phyloP scores from a whole-genome alignment of 2,329 filamentous ascomycete species.

The Diatrype stigma region DNA sequence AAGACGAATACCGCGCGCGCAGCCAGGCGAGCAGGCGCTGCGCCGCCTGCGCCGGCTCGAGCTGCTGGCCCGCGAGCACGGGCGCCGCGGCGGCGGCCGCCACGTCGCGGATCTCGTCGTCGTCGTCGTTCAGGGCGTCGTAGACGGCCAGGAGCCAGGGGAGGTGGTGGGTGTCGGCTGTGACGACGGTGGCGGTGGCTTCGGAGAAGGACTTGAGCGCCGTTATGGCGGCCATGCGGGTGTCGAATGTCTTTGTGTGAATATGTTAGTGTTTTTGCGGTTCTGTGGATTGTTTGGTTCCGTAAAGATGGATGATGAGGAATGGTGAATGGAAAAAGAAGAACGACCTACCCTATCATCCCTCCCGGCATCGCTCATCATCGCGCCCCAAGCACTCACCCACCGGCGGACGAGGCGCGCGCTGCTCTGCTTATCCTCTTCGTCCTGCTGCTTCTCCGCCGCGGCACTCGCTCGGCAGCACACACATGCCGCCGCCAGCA shows the following conservation, averaged over 20 bases:
- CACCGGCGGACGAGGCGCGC: slow-evolving; percentile 15
- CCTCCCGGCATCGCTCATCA: slow-evolving; percentile 44
- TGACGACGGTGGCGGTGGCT: slow-evolving; percentile 20
- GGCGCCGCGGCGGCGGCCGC: slow-evolving; percentile 48
- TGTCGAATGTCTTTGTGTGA: slow-evolving; percentile 57
- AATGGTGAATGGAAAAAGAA: neutral
- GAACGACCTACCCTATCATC: slow-evolving; percentile 42
- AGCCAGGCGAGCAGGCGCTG: slow-evolving; percentile 42
- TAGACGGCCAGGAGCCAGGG: slow-evolving; percentile 64
- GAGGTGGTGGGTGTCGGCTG: slow-evolving; percentile 36
- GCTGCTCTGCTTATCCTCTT: neutral
- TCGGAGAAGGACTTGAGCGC: slow-evolving; percentile 51
- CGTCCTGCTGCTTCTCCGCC: neutral
- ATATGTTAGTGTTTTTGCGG: neutral
- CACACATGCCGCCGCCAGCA: slow-evolving; percentile 32
- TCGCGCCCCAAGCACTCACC: slow-evolving; percentile 41
- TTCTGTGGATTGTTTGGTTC: too few relatives aligned
- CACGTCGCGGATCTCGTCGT: slow-evolving; percentile 76
- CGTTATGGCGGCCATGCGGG: slow-evolving; percentile 54
- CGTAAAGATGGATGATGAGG: neutral
- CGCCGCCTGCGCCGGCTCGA: slow-evolving; percentile 46
- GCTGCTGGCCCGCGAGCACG: slow-evolving; percentile 38
- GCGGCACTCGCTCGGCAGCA: slow-evolving; percentile 8
- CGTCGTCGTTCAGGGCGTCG: slow-evolving; percentile 80
- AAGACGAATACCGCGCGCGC: slow-evolving; percentile 25